Evolutionary conservation across 495 filamentous ascomycete genomes (phyloP), one percentile per base, ranked within the genome.

Genomic region (Ascodesmis nigricans): DNA sequence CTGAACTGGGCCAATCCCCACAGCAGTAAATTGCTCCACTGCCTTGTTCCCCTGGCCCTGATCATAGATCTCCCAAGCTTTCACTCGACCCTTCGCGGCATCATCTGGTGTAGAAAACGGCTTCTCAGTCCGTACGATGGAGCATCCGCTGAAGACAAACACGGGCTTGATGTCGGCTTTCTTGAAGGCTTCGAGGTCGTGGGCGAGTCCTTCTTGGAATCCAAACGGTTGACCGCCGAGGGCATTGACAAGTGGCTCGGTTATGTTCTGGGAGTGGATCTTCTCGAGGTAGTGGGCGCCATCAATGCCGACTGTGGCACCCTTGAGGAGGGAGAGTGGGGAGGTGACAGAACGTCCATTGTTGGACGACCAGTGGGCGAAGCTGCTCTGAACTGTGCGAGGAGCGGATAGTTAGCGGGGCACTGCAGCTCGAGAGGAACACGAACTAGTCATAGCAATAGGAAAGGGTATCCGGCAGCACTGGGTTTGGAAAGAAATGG

Each of bases 61-160:
- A 43, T 81, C 76, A 53, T 99, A 99, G 18, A 84, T 59, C 1
- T 70, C 66, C 82, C 90, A 99, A 3, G 87, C 83, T 18, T 53
- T 34, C 8, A 43, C 35, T 9, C 49, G 47, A 11, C 29, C 37
- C 22, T 35, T 38, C 9, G 35, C 29, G 6, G 45, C 31, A 14
- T 47, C 43, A 19, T 52, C 49, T 6, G 31, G 31, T 19, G 59
- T 51, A 36, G 59, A 58, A 38, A 66, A 65, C 4, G 65, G 58
- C 42, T 56, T 59, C 33, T 55, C 56, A 3, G 29, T 56, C 39
- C 71, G 76, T 29, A 67, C 69, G 40, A 76, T 66, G 9, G 78
- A 66, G 35, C 91, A 63, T 21, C 90, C 90, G 53, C 78, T 73
- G 57, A 99, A 95, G 31, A 95, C 67, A 47, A 95, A 95, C 30